These are phyloP conservation scores for Phanerochaete sordida DNA, from an alignment of 768 basidiomycete genomes.

Conservation along the genomic window DNA sequence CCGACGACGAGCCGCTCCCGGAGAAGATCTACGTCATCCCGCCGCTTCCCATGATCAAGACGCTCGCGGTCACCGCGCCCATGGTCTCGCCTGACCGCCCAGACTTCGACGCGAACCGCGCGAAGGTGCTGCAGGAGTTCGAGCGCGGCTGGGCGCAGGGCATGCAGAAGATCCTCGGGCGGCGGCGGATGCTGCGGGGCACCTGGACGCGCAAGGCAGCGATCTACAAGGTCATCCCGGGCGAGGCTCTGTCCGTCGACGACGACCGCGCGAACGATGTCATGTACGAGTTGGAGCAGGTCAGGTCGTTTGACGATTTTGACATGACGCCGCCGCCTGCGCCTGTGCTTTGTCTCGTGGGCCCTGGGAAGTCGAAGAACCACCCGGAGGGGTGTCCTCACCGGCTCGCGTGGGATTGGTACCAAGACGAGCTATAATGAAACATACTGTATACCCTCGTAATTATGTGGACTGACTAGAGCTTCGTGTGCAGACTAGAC, in stretches of 20 bases:
- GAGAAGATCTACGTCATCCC: constrained; percentile 52
- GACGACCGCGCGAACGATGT: constrained; percentile 33
- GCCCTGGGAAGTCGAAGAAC: constrained; percentile 18
- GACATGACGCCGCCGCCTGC: constrained; percentile 10
- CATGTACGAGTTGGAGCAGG: constrained; percentile 35
- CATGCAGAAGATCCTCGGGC: constrained; percentile 47
- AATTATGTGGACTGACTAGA: too few species aligned
- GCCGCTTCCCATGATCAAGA: constrained; percentile 42
- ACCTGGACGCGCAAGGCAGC: constrained; percentile 42
- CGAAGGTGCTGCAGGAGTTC: constrained; percentile 47
- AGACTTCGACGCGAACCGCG: constrained; percentile 24
- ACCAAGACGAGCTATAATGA: constrained; percentile 28
- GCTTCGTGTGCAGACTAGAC: too few species aligned
- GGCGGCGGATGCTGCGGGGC: constrained; percentile 39
- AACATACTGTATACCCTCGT: not conserved
- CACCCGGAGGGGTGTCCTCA: constrained; percentile 39
- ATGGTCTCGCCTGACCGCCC: constrained; percentile 24
- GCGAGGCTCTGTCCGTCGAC: not conserved
- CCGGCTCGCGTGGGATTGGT: constrained; percentile 28
- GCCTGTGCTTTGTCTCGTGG: constrained; percentile 40
- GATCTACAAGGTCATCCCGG: not conserved
- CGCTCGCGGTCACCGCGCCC: constrained; percentile 42
- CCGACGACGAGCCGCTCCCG: constrained; percentile 25
- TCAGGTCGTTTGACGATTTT: constrained; percentile 28
- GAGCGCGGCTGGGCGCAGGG: constrained; percentile 63